Evolutionary conservation across 1,284 basidiomycete species (phyloP).

Genomic region (Trichosporon sp.): DNA sequence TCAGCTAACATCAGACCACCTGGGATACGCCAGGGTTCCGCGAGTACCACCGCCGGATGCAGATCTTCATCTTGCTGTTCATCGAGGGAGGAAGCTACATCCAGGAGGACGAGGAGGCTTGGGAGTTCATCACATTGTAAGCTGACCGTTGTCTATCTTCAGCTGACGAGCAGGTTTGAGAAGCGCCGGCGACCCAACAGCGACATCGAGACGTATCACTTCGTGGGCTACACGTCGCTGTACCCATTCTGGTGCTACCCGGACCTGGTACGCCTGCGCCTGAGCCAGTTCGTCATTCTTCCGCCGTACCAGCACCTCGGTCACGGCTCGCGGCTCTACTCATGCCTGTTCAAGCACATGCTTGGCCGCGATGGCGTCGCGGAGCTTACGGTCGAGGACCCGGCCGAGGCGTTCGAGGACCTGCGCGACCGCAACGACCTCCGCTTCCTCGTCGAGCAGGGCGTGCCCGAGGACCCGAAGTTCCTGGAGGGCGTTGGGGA

Average conservation of each 20-base stretch:
- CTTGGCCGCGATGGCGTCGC: constrained; percentile 64
- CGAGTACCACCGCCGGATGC: constrained; percentile 91
- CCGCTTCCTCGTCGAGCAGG: constrained; percentile 58
- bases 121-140: constrained; percentile 79
- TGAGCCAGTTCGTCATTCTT: constrained; percentile 92
- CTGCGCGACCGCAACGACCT: constrained; percentile 90
- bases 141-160: constrained; percentile 47
- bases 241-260: constrained; percentile 94
- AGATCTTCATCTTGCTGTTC: constrained; percentile 87
- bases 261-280: constrained; percentile 72
- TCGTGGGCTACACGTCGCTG: constrained; percentile 83
- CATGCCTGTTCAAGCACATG: constrained; percentile 74
- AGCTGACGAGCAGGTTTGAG: constrained; percentile 61
- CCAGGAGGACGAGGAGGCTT: constrained; percentile 75
- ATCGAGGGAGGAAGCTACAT: constrained; percentile 96
- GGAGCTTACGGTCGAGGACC: constrained; percentile 95
- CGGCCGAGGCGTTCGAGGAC: constrained; percentile 70
- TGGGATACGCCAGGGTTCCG: constrained; percentile 85
- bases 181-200: constrained; percentile 59
- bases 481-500: constrained; percentile 37
- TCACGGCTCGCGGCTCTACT: constrained; percentile 87
- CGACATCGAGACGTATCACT: constrained; percentile 67
- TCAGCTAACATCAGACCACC: constrained; percentile 56
- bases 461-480: constrained; percentile 33
- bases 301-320: constrained; percentile 85